Evolutionary conservation across 805 yeast species (phyloP), one percentile per base, ranked within the genome.

Genomic region (Teunomyces aglyptinius): DNA sequence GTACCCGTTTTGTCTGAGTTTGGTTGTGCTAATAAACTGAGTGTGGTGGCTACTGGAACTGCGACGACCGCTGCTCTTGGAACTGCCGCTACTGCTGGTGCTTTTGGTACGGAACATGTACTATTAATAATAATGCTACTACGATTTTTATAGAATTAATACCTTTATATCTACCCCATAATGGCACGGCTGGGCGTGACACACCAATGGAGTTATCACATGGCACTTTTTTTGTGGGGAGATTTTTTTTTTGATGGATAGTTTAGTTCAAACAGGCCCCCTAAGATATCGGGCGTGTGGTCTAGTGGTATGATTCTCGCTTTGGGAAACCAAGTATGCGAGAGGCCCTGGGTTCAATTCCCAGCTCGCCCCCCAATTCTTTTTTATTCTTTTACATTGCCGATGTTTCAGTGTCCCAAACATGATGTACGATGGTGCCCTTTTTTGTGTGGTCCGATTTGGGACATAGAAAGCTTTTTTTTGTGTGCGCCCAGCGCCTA

Each of bases 311-410:
- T 56, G 60, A 56, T 56, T 56, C 60, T 56, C 58, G 60, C 60
- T 56, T 56, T 56, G 59, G 41, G 50, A 33, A 13, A 11, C 10
- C 61, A 57, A 56, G 47, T 46, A 50, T 76, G 80, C 77, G 80
- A 76, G 80, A 76, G 80, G 80, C 78, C 81, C 80, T 73, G 80
- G 80, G 80, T 75, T 75, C 80, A 75, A 76, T 75, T 75, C 80
- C 80, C 80, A 71, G 80, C 59, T 55, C 59, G 69, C 71, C 73
- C 73, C 70, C n/a, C n/a, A n/a, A 16, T 5, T 24, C 32, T 27
- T 38, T 13, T 38, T 16, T n/a, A n/a, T n/a, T n/a, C n/a, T n/a
- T 26, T 6, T 24, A 13, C 1, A 6, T 34, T 19, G 12, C 11
- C 8, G 12, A 12, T 16, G n/a, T 35, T 35, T 20, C 10, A 33